phyloP scores from a whole-genome alignment of 129 eudicot genomes.

The Escallonia rubra region DNA sequence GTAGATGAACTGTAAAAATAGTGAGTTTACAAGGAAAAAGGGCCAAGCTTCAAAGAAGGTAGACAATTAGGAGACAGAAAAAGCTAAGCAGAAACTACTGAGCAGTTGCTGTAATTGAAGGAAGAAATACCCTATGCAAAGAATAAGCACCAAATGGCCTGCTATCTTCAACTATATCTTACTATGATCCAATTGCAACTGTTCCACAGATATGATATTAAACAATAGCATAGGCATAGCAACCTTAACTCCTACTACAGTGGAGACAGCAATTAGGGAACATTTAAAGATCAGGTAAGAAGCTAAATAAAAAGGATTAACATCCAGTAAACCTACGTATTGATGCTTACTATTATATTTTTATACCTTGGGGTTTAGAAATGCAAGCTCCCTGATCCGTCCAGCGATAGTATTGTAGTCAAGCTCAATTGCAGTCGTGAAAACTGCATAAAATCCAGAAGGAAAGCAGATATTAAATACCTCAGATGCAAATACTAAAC shows the following conservation, averaged over 20 bases:
- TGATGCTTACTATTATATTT: background rate
- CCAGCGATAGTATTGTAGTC: constrained; percentile 91
- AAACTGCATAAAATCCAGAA: constrained; percentile 51
- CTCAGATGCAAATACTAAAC: background rate
- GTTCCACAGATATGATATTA: too few relatives aligned
- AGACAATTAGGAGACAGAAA: background rate
- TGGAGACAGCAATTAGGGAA: background rate
- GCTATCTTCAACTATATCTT: too few relatives aligned
- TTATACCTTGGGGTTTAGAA: constrained; percentile 82
- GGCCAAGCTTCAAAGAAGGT: background rate
- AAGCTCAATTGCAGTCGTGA: constrained; percentile 73
- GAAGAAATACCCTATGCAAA: too few relatives aligned
- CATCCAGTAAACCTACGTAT: constrained; percentile 5
- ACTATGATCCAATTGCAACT: too few relatives aligned
- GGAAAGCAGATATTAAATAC: background rate
- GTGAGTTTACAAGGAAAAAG: background rate
- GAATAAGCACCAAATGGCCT: too few relatives aligned
- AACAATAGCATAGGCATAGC: too few relatives aligned
- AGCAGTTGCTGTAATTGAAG: background rate
- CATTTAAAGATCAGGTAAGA: background rate
- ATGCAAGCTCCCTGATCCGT: constrained; percentile 92
- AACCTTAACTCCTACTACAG: too few relatives aligned
- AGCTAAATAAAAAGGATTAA: constrained; percentile 4
- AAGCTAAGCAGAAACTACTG: background rate
- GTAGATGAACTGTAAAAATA: background rate